Evolutionary conservation across 1,284 basidiomycete species (phyloP), one percentile per base, ranked within the genome.

Genomic region (Chalciporus piperatoides): DNA sequence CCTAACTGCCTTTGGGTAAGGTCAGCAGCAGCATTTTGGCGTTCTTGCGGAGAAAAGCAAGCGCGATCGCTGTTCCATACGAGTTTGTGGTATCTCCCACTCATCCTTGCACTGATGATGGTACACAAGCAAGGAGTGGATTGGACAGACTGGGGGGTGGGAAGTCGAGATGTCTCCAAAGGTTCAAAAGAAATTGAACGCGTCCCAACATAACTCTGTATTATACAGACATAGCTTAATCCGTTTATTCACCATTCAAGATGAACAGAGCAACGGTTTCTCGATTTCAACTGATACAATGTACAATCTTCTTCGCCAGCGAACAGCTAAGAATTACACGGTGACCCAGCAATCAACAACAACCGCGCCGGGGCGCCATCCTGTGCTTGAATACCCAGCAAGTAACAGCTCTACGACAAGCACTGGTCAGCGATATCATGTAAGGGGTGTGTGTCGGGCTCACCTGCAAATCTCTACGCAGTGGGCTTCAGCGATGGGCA

Each of bases 21-120:
- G 24, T 81, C 84, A 1, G 86, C 93, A 0, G 88, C 79, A 74
- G 71, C 68, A 42, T 97, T 96, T 63, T 95, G 86, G 82, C 77
- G 73, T 46, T 69, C 67, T 7, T 80, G 82, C 17, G 78, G 80
- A n/a, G 93, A 97, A 66, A 84, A 86, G 61, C 78, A 84, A 44
- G 97, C 97, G 1, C 79, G 87, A 56, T 74, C 73, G 41, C 69
- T 92, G 23, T 97, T 91, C 64, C 87, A 90, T 65, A 82, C 91
- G 53, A 88, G 86, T 67, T 67, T 99, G 56, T 94, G 94, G 83
- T 96, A 96, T 70, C 68, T 99, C 49, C 96, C 97, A 0, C 88
- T 88, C 8, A 77, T 98, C 10, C 76, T 99, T 56, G 90, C 86
- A 0, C 73, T 99, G 53, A 95, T 96, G 84, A 95, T 99, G 91